phyloP scores from a whole-genome alignment of 2,329 filamentous ascomycete genomes.

The Botryosphaeria dothidea region DNA sequence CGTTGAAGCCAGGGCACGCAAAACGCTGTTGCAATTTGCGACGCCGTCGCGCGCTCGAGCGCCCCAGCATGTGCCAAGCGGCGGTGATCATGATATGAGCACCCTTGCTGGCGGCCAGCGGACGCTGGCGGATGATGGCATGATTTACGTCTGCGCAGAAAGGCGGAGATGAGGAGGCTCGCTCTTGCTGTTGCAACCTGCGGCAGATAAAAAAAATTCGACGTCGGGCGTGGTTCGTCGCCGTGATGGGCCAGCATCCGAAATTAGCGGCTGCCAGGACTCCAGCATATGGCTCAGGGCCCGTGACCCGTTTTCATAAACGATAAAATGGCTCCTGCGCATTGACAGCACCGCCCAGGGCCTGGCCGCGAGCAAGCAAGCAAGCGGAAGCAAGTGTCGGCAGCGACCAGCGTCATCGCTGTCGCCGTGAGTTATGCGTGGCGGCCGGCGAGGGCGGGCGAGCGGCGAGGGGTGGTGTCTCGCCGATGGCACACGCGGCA shows the following conservation, averaged over 20 bases:
- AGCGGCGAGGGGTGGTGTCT: neutral
- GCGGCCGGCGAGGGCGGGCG: neutral
- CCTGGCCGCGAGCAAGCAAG: neutral
- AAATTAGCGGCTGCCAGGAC: slow-evolving; percentile 11
- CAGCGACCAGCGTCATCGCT: slow-evolving; percentile 3
- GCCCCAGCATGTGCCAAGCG: neutral
- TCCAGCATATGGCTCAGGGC: neutral
- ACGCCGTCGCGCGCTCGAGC: neutral
- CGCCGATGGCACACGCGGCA: slow-evolving; percentile 10
- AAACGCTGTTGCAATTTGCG: slow-evolving; percentile 10
- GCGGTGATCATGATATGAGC: slow-evolving; percentile 12
- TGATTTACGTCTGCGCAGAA: neutral
- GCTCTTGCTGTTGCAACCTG: slow-evolving; percentile 5
- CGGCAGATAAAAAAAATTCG: slow-evolving; percentile 10
- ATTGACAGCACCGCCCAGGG: neutral
- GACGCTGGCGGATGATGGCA: neutral
- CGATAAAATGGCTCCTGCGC: slow-evolving; percentile 13
- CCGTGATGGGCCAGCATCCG: slow-evolving; percentile 6
- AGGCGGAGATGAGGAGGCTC: slow-evolving; percentile 16
- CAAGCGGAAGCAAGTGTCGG: neutral
- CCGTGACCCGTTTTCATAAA: slow-evolving; percentile 16
- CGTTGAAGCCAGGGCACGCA: neutral
- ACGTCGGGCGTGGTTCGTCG: neutral
- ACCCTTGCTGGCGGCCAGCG: neutral
- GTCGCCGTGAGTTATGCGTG: neutral